Evolutionary conservation across 169 alveolate genomes (phyloP), one percentile per base, ranked within the genome.

Genomic region (Eimeria brunetti): DNA sequence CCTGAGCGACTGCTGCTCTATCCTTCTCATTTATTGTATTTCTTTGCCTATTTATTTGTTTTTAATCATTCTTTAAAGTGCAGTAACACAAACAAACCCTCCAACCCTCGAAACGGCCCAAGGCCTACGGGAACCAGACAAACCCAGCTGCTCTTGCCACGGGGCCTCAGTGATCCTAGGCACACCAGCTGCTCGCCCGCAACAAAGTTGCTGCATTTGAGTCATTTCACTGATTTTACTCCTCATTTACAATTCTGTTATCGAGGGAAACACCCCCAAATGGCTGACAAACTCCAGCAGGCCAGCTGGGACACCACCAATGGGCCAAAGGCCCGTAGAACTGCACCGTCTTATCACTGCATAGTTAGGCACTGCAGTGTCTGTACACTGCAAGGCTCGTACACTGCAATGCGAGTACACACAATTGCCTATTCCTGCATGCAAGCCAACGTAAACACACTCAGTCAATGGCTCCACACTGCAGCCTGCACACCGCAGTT

Each of bases 131-230:
- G 44, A 30, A 33, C 49, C 78, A 67, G 33, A 67, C 78, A n/a
- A 14, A 67, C 78, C 78, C 78, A 51, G 58, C 49, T 30, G 78
- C 49, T 67, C 73, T 49, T 67, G 78, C 78, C 78, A 67, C 49
- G 49, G 78, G 49, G 44, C 78, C 78, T 67, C 78, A 30, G 78
- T 33, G 78, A 67, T n/a, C 78, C 9, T 67, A 67, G 49, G 78
- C 78, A 67, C 78, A 67, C 78, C 78, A 8, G 78, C 49, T 67
- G 49, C 49, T 67, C 44, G 78, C 78, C 49, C 5, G 49, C 49
- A 67, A 1, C 78, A n/a, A 67, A 20, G 22, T 49, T 30, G 78
- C 78, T 3, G 33, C 22, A 27, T 67, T 33, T 67, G 49, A 67
- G 49, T 67, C 49, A 11, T 67, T 11, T 67, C 78, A 67, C 6